Evolutionary conservation across 352 stramenopile genomes (phyloP), one percentile per base, ranked within the genome.

Genomic region (Phytophthora fragariae): DNA sequence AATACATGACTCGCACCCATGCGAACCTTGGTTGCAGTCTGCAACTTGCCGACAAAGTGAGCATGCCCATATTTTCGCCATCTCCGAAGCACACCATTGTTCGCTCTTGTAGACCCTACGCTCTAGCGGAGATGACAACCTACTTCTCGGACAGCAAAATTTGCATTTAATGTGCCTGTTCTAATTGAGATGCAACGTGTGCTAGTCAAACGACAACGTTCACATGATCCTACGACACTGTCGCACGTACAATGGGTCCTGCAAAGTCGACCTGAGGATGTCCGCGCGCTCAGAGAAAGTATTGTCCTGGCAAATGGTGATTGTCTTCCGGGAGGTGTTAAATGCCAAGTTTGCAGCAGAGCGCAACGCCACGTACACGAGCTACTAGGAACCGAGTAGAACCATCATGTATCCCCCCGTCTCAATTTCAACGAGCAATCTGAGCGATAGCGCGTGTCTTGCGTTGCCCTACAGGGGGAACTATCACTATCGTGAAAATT

Each of bases 321-420:
- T 33, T 61, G 55, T 11, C 44, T 49, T 50, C 55, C 55, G 27
- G 53, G 12, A 1, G n/a, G 53, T 58, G 11, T 55, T 24, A 57
- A 57, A 19, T 7, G 29, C 19, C 7, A 33, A 12, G 35, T 41
- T 41, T 41, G 35, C 8, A 41, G 35, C 8, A 9, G 49, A 55
- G 17, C 17, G 49, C 49, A 55, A 27, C 19, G n/a, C 50, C n/a
- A 15, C 29, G 24, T 41, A 35, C 50, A 39, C 50, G 24, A 19
- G 50, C 5, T 57, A 57, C 21, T 11, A 57, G 14, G 19, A 39
- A 14, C 15, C 14, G 31, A 21, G 1, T 59, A 47, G 54, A 41
- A 41, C 35, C 35, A 41, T 41, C 11, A 41, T 12, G 35, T 41
- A 1, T 41, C 24, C 7, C 35, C 35, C 35, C 35, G 35, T 41